A percentile compares a stretch with the other conserved stretches of the same genome.
These are phyloP conservation scores for Curvularia sp. DNA, from an alignment of 2,329 filamentous ascomycete genomes.

Conservation along the genomic window DNA sequence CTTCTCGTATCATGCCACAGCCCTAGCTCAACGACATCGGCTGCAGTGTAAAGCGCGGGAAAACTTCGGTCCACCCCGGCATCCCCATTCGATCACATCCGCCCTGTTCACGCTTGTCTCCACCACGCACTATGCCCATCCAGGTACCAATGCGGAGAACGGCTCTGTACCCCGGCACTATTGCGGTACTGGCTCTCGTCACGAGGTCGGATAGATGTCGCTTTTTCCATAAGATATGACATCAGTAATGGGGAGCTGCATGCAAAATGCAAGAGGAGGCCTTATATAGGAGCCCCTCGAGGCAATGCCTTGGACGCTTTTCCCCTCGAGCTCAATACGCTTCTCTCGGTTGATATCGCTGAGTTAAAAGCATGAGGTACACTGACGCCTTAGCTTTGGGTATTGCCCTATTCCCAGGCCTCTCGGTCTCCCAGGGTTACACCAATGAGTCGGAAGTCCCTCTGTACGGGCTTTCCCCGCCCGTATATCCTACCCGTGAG, in stretches of 20 bases:
- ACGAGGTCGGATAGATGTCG: slow-evolving; percentile 14
- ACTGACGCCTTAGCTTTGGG: slow-evolving; percentile 5
- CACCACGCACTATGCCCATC: slow-evolving; percentile 23
- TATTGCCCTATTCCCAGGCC: slow-evolving; percentile 19
- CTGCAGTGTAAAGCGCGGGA: neutral
- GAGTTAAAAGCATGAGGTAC: slow-evolving; percentile 16
- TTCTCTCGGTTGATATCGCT: neutral
- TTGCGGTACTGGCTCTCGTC: slow-evolving; percentile 16
- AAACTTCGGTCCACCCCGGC: neutral
- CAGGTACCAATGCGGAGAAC: slow-evolving; percentile 25
- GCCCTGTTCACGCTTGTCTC: slow-evolving; percentile 1
- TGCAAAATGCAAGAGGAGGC: neutral
- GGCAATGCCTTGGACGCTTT: neutral
- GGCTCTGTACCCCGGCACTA: slow-evolving; percentile 16
- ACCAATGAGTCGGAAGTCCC: slow-evolving; percentile 40
- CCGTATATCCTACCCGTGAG: slow-evolving; percentile 42
- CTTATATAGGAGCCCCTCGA: neutral
- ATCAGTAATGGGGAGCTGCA: slow-evolving; percentile 2
- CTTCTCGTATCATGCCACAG: neutral
- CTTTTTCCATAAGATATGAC: slow-evolving; percentile 8
- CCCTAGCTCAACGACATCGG: neutral
- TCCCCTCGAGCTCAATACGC: neutral
- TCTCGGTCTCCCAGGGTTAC: slow-evolving; percentile 26
- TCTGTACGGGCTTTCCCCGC: slow-evolving; percentile 39
- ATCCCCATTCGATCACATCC: neutral